phyloP scores from a whole-genome alignment of 2,329 filamentous ascomycete species.

The Trichocomaceae sp. region DNA sequence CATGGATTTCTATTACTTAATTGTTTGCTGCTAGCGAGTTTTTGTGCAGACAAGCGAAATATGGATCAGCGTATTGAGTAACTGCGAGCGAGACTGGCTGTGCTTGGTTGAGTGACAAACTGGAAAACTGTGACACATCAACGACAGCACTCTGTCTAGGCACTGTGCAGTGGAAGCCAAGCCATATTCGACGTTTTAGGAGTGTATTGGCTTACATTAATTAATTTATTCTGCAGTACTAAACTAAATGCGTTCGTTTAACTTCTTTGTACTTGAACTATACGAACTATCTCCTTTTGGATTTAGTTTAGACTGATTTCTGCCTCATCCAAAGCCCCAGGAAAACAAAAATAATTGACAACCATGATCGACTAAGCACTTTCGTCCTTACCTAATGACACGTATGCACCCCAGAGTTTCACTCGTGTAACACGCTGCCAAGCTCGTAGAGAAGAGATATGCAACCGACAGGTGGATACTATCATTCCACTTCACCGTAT shows the following conservation, averaged over 20 bases:
- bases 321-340: background rate
- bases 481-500: slow-evolving; percentile 1
- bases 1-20: background rate
- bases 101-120: background rate
- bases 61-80: background rate
- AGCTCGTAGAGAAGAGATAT: background rate
- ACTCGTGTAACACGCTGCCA: slow-evolving; percentile 4
- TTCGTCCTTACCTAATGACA: background rate
- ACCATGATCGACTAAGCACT: background rate
- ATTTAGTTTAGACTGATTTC: background rate
- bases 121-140: background rate
- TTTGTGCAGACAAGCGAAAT: background rate
- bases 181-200: background rate
- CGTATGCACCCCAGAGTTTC: slow-evolving; percentile 3
- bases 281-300: background rate
- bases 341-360: background rate
- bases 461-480: background rate
- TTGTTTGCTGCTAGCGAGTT: background rate
- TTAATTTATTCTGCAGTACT: too few relatives aligned
- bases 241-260: too few relatives aligned
- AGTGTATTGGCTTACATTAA: too few relatives aligned
- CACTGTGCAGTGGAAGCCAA: background rate
- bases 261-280: too few relatives aligned
- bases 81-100: background rate
- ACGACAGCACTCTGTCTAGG: background rate